Base-by-base conservation (phyloP, 352 stramenopile species). In the Phytopythium cucurbitacearum region DNA sequence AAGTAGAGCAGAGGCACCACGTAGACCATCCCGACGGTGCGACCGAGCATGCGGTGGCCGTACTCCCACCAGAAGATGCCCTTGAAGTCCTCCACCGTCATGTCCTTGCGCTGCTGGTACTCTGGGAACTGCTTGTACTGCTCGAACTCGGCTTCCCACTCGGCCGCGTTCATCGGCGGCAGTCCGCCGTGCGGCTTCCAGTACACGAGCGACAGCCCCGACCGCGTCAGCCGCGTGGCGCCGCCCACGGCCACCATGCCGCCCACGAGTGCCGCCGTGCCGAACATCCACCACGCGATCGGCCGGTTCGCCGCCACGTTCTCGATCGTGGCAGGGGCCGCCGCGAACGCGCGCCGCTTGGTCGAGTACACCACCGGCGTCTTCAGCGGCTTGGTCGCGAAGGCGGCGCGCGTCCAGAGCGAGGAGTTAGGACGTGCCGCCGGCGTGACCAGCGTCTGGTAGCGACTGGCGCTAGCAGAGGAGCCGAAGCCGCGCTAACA, bases 51-150 rank as follows among this genome's bases (percentile, higher is more conserved):
- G 15, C 97, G 83, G 79, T 99, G 97, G 36, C 95, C 88, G 51
- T 96, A 98, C 64, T 98, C 90, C 90, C 86, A 96, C 41, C 82
- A 97, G 59, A 97, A 99, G 62, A 99, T 99, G 21, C 80, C 87
- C 79, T 99, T 99, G 72, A 99, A 99, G 45, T 99, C 97, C 2
- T 97, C 93, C 48, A 99, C 56, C 9, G 87, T 98, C 80, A 93
- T 94, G 60, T 81, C 80, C 60, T 94, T 84, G 51, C 97, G 92
- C 72, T 99, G 95, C 73, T 99, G 85, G 72, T 86, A 99, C 73
- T 99, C 97, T 1, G 97, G 97, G 72, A 97, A 99, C 58, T 94
- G 60, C 69, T 99, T 99, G 85, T 99, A 99, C 44, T 96, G 86
- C 33, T 96, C 90, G 59, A 99, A 99, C 76, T 99, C 97, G 0